Evolutionary conservation across 139 green algal species (phyloP).

Genomic region (Volvox africanus): DNA sequence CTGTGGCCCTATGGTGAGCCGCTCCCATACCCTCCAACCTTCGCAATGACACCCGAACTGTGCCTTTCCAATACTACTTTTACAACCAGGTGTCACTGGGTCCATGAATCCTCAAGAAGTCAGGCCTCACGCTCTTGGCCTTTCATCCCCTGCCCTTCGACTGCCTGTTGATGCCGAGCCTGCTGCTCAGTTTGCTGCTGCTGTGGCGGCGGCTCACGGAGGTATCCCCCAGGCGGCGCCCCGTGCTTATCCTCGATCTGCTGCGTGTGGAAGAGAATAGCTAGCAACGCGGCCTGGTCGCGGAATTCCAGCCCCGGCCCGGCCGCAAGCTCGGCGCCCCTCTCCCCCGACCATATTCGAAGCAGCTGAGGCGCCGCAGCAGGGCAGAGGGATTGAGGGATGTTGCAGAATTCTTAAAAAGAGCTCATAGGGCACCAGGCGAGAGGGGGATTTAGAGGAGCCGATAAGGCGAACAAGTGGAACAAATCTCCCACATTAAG

Average conservation of each 20-base stretch:
- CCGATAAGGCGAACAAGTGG: too few species aligned
- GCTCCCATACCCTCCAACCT: too few species aligned
- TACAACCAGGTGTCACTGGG: neutral
- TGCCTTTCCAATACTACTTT: neutral
- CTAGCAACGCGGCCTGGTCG: constrained; percentile 54
- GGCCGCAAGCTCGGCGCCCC: constrained; percentile 24
- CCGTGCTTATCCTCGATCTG: constrained; percentile 54
- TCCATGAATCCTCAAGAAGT: neutral
- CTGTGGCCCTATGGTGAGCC: too few species aligned
- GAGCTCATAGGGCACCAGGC: too few species aligned
- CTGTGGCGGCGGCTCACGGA: neutral
- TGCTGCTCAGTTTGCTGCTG: neutral
- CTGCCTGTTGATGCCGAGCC: neutral
- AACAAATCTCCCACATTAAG: too few species aligned
- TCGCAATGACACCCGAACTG: neutral
- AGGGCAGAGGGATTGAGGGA: neutral
- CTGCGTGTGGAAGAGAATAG: constrained; percentile 63
- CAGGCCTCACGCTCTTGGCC: neutral
- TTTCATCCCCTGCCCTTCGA: neutral
- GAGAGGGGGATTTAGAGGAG: too few species aligned
- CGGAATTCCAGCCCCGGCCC: constrained; percentile 33
- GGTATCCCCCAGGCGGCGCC: neutral
- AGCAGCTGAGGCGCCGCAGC: constrained; percentile 17
- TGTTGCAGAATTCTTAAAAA: too few species aligned
- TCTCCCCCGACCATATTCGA: constrained; percentile 61